Conservation (phyloP, 345 rosid genomes). For the Rhizophora apiculata region DNA sequence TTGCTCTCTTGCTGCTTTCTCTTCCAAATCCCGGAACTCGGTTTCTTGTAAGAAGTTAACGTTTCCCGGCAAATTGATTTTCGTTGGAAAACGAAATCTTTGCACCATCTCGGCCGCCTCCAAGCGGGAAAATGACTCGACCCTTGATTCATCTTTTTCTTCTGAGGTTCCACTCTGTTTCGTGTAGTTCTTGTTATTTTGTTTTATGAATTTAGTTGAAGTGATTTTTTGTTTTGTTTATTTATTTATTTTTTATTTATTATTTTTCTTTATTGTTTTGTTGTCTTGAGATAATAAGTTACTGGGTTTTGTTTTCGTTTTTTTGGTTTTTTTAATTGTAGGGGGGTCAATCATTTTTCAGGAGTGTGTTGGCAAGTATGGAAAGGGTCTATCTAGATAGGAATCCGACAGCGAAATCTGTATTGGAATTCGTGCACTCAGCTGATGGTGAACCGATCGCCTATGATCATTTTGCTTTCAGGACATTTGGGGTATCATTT, state of each 20-base stretch:
- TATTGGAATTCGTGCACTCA: constrained; percentile 60
- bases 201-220: neutral
- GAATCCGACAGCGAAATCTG: constrained; percentile 84
- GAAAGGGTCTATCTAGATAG: constrained; percentile 66
- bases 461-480: constrained; percentile 90
- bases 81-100: constrained; percentile 13
- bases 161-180: constrained; percentile 31
- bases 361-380: constrained; percentile 64
- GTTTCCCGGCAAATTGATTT: constrained; percentile 7
- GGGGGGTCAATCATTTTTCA: constrained; percentile 54
- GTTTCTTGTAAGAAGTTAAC: constrained; percentile 15
- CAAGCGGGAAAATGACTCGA: constrained; percentile 20
- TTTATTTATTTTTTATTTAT: too few species aligned
- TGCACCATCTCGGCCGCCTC: constrained; percentile 31
- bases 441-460: constrained; percentile 52
- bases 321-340: neutral
- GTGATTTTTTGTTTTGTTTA: neutral
- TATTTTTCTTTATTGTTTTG: too few species aligned
- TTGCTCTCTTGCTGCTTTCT: neutral
- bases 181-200: neutral
- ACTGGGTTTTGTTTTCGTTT: neutral
- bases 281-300: neutral
- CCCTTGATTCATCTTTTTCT: constrained; percentile 16
- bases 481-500: constrained; percentile 76
- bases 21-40: constrained; percentile 11